Evolutionary conservation across 805 yeast species (phyloP), one percentile per base, ranked within the genome.

Genomic region (Saccharomyces jurei): DNA sequence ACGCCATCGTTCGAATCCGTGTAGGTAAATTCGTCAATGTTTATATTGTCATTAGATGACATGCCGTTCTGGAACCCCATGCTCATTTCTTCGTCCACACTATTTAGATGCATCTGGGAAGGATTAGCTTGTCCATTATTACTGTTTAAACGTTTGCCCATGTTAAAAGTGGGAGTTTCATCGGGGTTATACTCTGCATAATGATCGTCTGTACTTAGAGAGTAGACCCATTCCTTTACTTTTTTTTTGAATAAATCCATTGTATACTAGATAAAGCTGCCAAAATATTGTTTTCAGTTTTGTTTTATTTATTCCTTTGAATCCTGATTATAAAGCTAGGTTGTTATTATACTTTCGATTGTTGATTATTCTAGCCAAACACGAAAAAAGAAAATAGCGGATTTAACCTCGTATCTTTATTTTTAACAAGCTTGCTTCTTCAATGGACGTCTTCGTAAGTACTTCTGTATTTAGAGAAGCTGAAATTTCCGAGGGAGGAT

Each of bases 131-230:
- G 58, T 11, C 56, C 58, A 9, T 57, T 57, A 11, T 36, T 36
- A 17, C 25, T 36, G 25, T 36, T 21, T 17, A 36, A 21, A 51
- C 69, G 61, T 8, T 57, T 52, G 13, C 63, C 63, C 69, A 65
- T 65, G 44, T 65, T 64, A 41, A 65, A 73, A 31, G 58, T 56
- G 4, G 63, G 60, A 0, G 66, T 63, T 32, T 74, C 76, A 46
- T 78, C 69, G 14, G 81, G 73, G 60, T 81, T 80, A 63, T 76
- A 84, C 59, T 83, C 89, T 0, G 90, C 84, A 61, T 85, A 85
- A 60, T 86, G 82, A 61, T 85, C 90, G 52, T 77, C 79, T 5
- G 89, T 82, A 50, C 82, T 81, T 56, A 84, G 71, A 11, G 86
- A 79, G 66, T 85, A 85, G 13, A 84, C 65, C 60, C 83, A 73